Base-by-base conservation (phyloP, 768 basidiomycete species). In the Hydnum rufescens region DNA sequence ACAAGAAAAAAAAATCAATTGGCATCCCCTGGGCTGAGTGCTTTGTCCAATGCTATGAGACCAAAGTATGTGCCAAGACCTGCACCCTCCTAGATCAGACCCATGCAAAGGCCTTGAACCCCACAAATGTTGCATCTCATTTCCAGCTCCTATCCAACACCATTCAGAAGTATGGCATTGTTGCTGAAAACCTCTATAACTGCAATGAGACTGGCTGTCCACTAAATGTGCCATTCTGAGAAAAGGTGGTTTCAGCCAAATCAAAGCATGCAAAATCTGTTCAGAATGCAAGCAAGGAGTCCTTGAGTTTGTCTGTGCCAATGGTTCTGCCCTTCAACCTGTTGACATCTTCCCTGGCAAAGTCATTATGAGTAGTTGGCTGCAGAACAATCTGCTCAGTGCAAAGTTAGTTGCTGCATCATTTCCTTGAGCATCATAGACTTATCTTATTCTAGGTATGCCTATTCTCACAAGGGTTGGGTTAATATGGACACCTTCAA, bases 401-500 rank as follows among this genome's bases (percentile, higher is more conserved):
- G 54, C 51, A 59, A 6, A 57, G 61, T 4, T 58, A 60, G 5
- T 26, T n/a, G n/a, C n/a, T n/a, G n/a, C n/a, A n/a, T n/a, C 18
- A 8, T 53, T 54, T n/a, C n/a, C n/a, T n/a, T n/a, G n/a, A n/a
- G 29, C 29, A 19, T 5, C 36, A 51, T 6, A 16, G 23, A 13
- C 13, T 18, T 26, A 6, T 16, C 8, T n/a, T 39, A 3, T 36
- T 22, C 19, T 46, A 66, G 62, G 18, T 49, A 67, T 25, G 32
- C 54, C 18, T 23, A 53, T 8, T 65, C 60, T 16, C 54, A 61
- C 6, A 66, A 66, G 47, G 65, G 65, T 8, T 68, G 63, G 64
- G 64, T 60, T 2, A 60, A 66, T 58, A 53, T 57, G 18, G 56
- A 60, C 18, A 51, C 63, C 28, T 59, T 53, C 8, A 16, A 30